Evolutionary conservation across 805 yeast species (phyloP), one percentile per base, ranked within the genome.

Genomic region (Saturnispora mendoncae): DNA sequence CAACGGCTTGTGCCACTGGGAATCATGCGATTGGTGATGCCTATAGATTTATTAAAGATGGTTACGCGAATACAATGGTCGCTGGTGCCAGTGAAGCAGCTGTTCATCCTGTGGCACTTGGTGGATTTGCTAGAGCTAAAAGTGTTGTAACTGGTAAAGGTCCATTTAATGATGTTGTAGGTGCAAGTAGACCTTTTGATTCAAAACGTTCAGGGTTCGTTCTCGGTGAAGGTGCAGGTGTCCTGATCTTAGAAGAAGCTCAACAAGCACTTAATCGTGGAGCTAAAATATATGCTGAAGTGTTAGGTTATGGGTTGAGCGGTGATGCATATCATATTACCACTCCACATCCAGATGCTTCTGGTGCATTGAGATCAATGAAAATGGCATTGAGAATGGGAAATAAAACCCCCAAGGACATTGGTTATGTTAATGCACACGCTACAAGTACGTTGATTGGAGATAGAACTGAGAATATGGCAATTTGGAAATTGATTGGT

Each of bases 1-100:
- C 95, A 2, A 87, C 97, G 0, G 98, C 98, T 1, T 92, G 99
- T 66, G 95, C 99, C 4, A 87, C 98, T 0, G 99, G 99, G 0
- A 74, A 82, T 23, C 94, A 92, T 55, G 74, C 96, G 0, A 80
- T 92, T 36, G 97, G 97, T 3, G 99, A 92, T 56, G 97, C 96
- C 0, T 74, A 69, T 50, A 74, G 88, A 52, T 80, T 88, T 52
- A 84, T 92, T 44, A 65, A 70, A 45, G 78, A 78, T 42, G 94
- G 84, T 4, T 81, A 83, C 62, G 85, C 90, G 9, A 80, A 87
- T 50, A 84, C 81, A 4, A 84, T 88, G 78, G 69, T 92, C 8
- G 92, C 95, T 7, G 98, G 98, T n/a, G 94, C 96, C 1, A 67
- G 95, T 3, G 99, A 92, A 53, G 78, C 90, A 3, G 73, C 86